Conservation (phyloP, 768 basidiomycete species). For the Kwoniella shandongensis region DNA sequence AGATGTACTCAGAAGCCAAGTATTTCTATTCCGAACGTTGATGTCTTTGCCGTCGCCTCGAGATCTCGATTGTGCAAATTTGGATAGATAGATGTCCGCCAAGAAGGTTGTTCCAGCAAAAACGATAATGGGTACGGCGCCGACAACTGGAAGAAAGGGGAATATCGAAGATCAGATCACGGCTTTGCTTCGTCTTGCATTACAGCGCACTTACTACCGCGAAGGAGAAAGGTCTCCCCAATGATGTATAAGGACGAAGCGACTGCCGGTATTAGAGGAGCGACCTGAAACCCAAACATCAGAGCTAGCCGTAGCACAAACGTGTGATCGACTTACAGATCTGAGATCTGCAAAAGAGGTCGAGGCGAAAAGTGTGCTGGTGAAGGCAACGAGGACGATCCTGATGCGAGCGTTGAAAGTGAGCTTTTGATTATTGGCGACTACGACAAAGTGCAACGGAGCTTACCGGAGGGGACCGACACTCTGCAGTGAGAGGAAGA, state of each 20-base stretch:
- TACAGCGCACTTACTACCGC: too few species aligned
- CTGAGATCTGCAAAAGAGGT: background rate
- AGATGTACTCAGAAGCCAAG: constrained; percentile 2
- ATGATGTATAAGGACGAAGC: constrained; percentile 8
- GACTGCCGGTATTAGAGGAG: constrained; percentile 3
- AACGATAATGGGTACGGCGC: background rate
- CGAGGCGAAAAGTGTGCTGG: background rate
- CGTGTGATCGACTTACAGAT: background rate
- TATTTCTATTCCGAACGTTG: background rate
- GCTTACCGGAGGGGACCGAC: constrained; percentile 28
- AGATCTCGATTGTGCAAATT: background rate
- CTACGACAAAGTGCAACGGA: background rate
- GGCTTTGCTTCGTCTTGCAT: background rate
- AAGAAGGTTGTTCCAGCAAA: constrained; percentile 14
- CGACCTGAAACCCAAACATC: background rate
- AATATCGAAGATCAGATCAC: background rate
- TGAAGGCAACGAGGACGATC: background rate
- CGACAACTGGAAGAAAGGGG: background rate
- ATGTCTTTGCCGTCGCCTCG: constrained; percentile 12
- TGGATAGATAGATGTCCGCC: constrained; percentile 6
- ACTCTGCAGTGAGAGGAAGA: constrained; percentile 13
- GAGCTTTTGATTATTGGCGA: too few species aligned
- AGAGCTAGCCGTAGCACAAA: background rate
- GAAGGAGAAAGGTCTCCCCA: background rate
- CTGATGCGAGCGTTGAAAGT: background rate